Percentiles rank a stretch among this genome's conserved stretches.
Conservation (phyloP, 176 grass and related monocot species). For the Avena eriantha region DNA sequence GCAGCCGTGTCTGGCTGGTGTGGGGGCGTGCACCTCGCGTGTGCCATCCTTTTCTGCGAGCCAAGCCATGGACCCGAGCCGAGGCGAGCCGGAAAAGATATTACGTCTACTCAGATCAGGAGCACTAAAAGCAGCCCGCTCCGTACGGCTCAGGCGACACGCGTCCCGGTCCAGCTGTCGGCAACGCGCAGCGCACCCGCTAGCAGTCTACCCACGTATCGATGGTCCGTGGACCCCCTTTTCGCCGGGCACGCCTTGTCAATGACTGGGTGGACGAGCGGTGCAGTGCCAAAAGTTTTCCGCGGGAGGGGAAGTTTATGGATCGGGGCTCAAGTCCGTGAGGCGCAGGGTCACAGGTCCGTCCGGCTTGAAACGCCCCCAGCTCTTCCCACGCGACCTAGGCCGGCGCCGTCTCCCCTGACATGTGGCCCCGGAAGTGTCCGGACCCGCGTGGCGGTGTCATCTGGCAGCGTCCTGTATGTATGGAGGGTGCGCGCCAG, state of each 20-base stretch:
- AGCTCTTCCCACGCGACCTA: not conserved
- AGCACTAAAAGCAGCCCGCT: not conserved
- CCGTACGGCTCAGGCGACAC: constrained; percentile 28
- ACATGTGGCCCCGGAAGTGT: not conserved
- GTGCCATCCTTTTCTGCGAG: not conserved
- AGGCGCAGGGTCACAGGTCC: constrained; percentile 25
- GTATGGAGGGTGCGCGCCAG: no score
- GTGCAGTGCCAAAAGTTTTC: not conserved
- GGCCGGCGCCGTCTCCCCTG: rapidly evolving
- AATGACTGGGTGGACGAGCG: rapidly evolving
- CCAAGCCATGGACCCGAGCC: not conserved
- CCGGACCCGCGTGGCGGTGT: not conserved
- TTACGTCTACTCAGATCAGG: no score
- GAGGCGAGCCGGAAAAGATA: not conserved
- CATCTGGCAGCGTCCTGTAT: no score
- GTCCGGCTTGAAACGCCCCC: not conserved
- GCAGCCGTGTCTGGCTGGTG: no score
- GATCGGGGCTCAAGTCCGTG: constrained; percentile 48
- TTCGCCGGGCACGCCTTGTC: rapidly evolving
- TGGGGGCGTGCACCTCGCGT: not conserved
- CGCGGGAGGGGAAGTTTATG: constrained; percentile 20
- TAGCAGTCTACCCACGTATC: not conserved
- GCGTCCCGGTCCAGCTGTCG: constrained; percentile 42
- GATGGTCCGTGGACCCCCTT: not conserved
- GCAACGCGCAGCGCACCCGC: not conserved